These are phyloP conservation scores for Globisporangium nagaii DNA, from an alignment of 352 stramenopile species.

Conservation along the genomic window DNA sequence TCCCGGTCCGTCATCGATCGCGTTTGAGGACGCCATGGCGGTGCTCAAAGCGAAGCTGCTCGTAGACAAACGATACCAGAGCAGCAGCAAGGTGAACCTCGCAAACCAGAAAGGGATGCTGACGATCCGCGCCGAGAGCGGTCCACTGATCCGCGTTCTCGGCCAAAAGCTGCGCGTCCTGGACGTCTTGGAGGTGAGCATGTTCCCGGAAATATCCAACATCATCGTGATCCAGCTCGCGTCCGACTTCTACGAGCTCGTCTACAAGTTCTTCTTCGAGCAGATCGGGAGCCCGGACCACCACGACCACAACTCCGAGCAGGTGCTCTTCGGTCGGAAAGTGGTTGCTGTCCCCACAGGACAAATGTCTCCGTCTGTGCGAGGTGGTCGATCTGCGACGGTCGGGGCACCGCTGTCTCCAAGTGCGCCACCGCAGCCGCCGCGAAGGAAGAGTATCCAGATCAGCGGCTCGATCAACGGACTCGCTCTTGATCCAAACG, in stretches of 20 bases:
- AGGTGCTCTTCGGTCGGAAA: constrained; percentile 59
- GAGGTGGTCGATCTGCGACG: neutral
- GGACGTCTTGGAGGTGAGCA: constrained; percentile 74
- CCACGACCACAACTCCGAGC: constrained; percentile 35
- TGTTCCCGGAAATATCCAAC: constrained; percentile 79
- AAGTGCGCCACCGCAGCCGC: neutral
- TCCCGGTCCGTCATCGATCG: constrained; percentile 61
- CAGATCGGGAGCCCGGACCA: constrained; percentile 21
- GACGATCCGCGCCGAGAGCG: constrained; percentile 66
- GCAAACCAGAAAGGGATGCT: constrained; percentile 69
- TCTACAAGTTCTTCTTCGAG: constrained; percentile 86
- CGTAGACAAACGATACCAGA: constrained; percentile 48
- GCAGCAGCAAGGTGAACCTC: constrained; percentile 16
- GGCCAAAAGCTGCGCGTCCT: constrained; percentile 66
- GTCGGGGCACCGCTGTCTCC: neutral
- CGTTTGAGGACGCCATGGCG: constrained; percentile 68
- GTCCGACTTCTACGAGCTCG: constrained; percentile 74
- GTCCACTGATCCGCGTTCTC: constrained; percentile 54
- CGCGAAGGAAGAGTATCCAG: constrained; percentile 8
- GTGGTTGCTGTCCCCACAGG: neutral
- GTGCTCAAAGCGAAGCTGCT: constrained; percentile 71
- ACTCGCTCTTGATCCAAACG: neutral
- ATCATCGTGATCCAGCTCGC: constrained; percentile 83
- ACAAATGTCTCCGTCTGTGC: neutral
- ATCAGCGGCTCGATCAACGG: constrained; percentile 1